phyloP scores from a whole-genome alignment of 306 rosid genomes.

The Pterocarpus macrocarpus region DNA sequence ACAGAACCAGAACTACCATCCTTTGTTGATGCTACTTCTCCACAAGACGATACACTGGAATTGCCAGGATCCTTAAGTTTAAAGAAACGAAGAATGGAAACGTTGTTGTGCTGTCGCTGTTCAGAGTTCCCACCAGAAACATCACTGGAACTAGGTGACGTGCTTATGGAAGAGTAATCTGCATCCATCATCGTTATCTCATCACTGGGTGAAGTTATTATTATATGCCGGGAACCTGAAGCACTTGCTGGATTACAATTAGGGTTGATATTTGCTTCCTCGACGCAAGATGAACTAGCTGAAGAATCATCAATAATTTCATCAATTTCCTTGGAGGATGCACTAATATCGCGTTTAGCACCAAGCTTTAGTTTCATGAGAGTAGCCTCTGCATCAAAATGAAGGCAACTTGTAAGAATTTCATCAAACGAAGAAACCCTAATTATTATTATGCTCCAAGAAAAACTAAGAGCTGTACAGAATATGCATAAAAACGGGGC shows the following conservation, averaged over 20 bases:
- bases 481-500: neutral
- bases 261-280: constrained; percentile 48
- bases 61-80: constrained; percentile 52
- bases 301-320: constrained; percentile 47
- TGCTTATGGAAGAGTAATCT: constrained; percentile 48
- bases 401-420: neutral
- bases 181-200: constrained; percentile 54
- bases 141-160: constrained; percentile 9
- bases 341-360: constrained; percentile 57
- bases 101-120: constrained; percentile 29
- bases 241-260: constrained; percentile 18
- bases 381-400: constrained; percentile 74
- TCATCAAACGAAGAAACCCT: neutral
- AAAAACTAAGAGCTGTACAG: neutral
- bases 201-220: constrained; percentile 25
- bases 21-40: constrained; percentile 41
- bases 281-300: constrained; percentile 47
- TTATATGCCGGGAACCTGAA: constrained; percentile 40
- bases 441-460: neutral
- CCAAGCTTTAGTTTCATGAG: constrained; percentile 85
- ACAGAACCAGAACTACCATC: constrained; percentile 33
- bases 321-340: constrained; percentile 38
- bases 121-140: constrained; percentile 34
- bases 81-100: constrained; percentile 70
- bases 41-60: constrained; percentile 22